Percentiles rank a stretch among this genome's conserved stretches.
These are phyloP conservation scores for Phytophthora pini DNA, from an alignment of 352 stramenopile species.

Conservation along the genomic window DNA sequence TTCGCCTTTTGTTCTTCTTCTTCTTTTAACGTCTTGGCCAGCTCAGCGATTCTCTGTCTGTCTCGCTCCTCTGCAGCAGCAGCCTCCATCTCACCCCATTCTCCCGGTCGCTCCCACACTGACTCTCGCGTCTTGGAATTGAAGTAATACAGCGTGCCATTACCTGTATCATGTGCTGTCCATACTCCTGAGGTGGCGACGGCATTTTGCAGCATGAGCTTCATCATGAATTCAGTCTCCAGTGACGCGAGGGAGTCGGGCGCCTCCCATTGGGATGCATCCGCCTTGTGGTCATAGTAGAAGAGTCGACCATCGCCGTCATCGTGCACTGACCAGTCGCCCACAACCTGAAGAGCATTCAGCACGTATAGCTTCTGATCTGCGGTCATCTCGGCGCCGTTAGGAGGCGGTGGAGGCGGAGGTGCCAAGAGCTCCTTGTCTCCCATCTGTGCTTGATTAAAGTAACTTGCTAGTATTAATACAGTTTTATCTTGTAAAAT, in stretches of 20 bases:
- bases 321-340: conserved; percentile 76
- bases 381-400: conserved; percentile 27
- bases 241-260: conserved; percentile 55
- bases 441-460: conserved; percentile 7
- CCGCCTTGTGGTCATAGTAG: conserved; percentile 67
- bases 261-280: conserved; percentile 63
- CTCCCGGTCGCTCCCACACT: conserved; percentile 70
- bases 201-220: conserved; percentile 80
- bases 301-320: conserved; percentile 79
- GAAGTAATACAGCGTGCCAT: conserved; percentile 85
- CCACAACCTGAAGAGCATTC: conserved; percentile 66
- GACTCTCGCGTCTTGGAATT: conserved; percentile 73
- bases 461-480: neutral
- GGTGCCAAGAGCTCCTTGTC: conserved; percentile 7
- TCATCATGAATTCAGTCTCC: conserved; percentile 85
- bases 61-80: conserved; percentile 23
- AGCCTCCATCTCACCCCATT: conserved; percentile 53
- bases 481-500: too few species aligned
- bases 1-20: conserved; percentile 7
- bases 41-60: conserved; percentile 11
- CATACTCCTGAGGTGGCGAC: conserved; percentile 70
- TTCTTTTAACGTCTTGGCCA: neutral
- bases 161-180: conserved; percentile 74
- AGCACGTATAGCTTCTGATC: conserved; percentile 48
- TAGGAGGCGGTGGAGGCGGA: conserved; percentile 12